phyloP scores from a whole-genome alignment of 1,284 basidiomycete species.

The Leccinum pallidistipes region DNA sequence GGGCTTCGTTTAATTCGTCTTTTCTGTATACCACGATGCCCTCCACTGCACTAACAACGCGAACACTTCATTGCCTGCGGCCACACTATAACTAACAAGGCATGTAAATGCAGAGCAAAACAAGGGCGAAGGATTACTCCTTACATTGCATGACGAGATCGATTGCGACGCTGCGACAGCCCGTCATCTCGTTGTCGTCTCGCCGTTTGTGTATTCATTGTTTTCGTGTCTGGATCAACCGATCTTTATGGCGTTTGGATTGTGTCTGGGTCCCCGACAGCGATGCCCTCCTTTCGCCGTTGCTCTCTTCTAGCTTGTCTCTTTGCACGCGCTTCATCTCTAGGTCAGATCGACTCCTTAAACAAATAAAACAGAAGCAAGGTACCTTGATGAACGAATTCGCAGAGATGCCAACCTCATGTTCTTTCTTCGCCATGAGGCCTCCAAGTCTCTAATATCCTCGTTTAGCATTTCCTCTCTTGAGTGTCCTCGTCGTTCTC shows the following conservation, averaged over 20 bases:
- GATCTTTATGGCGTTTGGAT: slow-evolving; percentile 44
- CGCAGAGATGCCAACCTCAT: no score
- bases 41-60: slow-evolving; percentile 94
- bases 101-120: slow-evolving; percentile 12
- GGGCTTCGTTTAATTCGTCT: slow-evolving; percentile 72
- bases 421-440: no score
- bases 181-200: slow-evolving; percentile 30
- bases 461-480: no score
- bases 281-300: slow-evolving; percentile 59
- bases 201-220: no score
- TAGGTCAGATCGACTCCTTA: slow-evolving; percentile 43
- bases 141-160: slow-evolving; percentile 93
- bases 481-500: no score
- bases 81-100: slow-evolving; percentile 67
- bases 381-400: no score
- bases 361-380: no score
- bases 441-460: no score
- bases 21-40: slow-evolving; percentile 77
- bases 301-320: slow-evolving; percentile 44
- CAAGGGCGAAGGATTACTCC: slow-evolving; percentile 22
- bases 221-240: slow-evolving; percentile 26
- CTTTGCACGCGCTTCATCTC: slow-evolving; percentile 58
- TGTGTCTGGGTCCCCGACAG: slow-evolving; percentile 47
- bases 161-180: slow-evolving; percentile 89
- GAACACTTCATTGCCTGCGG: slow-evolving; percentile 82